Evolutionary conservation across 805 yeast species (phyloP).

Genomic region (Lipomyces mesembrius): DNA sequence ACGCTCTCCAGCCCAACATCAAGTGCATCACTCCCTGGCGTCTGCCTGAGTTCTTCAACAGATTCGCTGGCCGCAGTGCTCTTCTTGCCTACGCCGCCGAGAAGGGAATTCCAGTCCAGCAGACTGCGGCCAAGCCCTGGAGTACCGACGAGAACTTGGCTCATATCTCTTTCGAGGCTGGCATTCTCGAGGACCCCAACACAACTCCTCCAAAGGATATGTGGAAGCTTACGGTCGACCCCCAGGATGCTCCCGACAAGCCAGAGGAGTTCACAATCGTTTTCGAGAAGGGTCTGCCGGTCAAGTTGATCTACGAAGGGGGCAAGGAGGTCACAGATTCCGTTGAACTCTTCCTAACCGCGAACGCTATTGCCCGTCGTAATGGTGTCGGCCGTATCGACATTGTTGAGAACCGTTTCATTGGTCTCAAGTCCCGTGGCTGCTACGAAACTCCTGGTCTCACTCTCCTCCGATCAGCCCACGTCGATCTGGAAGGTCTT

Average conservation of each 20-base stretch:
- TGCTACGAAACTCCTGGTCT: slow-evolving; percentile 99
- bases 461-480: slow-evolving; percentile 90
- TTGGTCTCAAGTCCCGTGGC: slow-evolving; percentile 98
- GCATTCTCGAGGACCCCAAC: slow-evolving; percentile 98
- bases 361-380: slow-evolving; percentile 95
- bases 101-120: slow-evolving; percentile 92
- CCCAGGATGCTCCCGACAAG: slow-evolving; percentile 87
- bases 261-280: slow-evolving; percentile 88
- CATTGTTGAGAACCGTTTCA: slow-evolving; percentile 98
- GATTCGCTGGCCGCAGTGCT: slow-evolving; percentile 98
- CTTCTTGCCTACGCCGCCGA: slow-evolving; percentile 89
- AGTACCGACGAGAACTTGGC: slow-evolving; percentile 99
- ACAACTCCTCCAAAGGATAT: slow-evolving; percentile 99
- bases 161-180: slow-evolving; percentile 98
- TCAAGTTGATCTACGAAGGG: slow-evolving; percentile 68
- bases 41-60: slow-evolving; percentile 89
- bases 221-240: slow-evolving; percentile 99
- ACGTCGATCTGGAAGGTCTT: slow-evolving; percentile 95
- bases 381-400: slow-evolving; percentile 99
- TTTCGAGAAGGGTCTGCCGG: slow-evolving; percentile 86
- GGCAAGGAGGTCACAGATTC: slow-evolving; percentile 76
- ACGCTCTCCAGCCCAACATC: slow-evolving; percentile 97
- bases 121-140: slow-evolving; percentile 99
- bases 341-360: slow-evolving; percentile 88
- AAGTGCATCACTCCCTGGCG: slow-evolving; percentile 99